Evolutionary conservation across 1,284 basidiomycete species (phyloP), one percentile per base, ranked within the genome.

Genomic region (Inonotus hispidus): DNA sequence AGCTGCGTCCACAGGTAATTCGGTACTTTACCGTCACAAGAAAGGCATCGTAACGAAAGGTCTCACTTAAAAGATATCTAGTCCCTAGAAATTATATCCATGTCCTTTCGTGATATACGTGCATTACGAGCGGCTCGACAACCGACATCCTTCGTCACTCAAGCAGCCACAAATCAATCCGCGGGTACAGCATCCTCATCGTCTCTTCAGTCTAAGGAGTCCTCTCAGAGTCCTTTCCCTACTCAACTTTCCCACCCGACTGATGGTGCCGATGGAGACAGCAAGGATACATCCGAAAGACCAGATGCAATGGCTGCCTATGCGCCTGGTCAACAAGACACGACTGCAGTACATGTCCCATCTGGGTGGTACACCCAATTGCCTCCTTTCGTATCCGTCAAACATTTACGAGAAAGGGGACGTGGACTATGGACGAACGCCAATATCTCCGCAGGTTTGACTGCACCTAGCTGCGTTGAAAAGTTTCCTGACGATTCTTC

Each of bases 361-460:
- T 21, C 46, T 16, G 60, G 56, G 2, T 58, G 25, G 38, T 64
- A 64, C 35, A 32, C 59, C 5, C 54, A 43, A 10, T 13, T 61
- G 25, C 63, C 59, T 11, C 49, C 59, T 14, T 35, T 38, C 37
- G 10, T 61, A 37, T 53, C 21, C 11, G 46, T 64, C 19, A 61
- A 54, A 25, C 41, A 14, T 19, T 41, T 59, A 19, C 38, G 61
- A 27, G 38, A 60, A 37, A 46, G 32, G 38, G 73, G 73, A 11
- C 66, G 73, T 6, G 71, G 72, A 1, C 50, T 74, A 23, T 74
- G 69, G 60, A 61, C 77, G 1, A 79, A 70, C 54, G 59, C 68
- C 35, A 49, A 55, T 3, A 61, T 74, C 13, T 72, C 70, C 62
- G 68, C 75, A 59, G 82, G 82, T 83, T 14, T 71, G 66, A 11